Conservation (phyloP, 1,284 basidiomycete genomes). For the Pseudozyma sp. region DNA sequence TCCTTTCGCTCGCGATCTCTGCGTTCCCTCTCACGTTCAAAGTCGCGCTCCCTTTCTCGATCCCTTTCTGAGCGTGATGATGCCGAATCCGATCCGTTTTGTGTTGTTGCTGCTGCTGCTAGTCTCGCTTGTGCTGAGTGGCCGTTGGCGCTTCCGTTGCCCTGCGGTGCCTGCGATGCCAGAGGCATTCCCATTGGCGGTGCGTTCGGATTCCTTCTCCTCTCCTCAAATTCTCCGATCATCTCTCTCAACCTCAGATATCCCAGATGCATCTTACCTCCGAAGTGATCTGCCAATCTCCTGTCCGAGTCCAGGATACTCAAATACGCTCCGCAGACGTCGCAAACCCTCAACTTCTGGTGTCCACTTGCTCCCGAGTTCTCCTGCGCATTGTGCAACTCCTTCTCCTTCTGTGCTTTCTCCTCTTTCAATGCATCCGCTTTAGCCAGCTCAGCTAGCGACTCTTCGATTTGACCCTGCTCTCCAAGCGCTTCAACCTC, state of each 20-base stretch:
- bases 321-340: conserved; percentile 98
- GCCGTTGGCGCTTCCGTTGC: conserved; percentile 20
- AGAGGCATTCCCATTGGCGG: conserved; percentile 40
- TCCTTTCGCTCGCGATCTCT: conserved; percentile 51
- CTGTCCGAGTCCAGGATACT: conserved; percentile 98
- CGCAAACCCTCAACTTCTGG: conserved; percentile 98
- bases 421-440: conserved; percentile 97
- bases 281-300: conserved; percentile 98
- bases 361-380: conserved; percentile 98
- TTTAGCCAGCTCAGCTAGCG: conserved; percentile 94
- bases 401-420: conserved; percentile 95
- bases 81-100: conserved; percentile 7
- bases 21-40: conserved; percentile 43
- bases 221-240: conserved; percentile 76
- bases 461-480: conserved; percentile 97
- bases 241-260: conserved; percentile 97
- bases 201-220: conserved; percentile 39
- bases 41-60: conserved; percentile 49
- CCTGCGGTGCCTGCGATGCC: conserved; percentile 10
- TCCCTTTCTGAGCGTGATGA: conserved; percentile 30
- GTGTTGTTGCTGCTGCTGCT: conserved; percentile 2
- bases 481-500: conserved; percentile 98
- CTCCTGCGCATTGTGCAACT: conserved; percentile 94
- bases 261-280: conserved; percentile 99
- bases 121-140: conserved; percentile 1